These are phyloP conservation scores for Monosporascus sp. DNA, from an alignment of 2,329 filamentous ascomycete species.

Conservation along the genomic window DNA sequence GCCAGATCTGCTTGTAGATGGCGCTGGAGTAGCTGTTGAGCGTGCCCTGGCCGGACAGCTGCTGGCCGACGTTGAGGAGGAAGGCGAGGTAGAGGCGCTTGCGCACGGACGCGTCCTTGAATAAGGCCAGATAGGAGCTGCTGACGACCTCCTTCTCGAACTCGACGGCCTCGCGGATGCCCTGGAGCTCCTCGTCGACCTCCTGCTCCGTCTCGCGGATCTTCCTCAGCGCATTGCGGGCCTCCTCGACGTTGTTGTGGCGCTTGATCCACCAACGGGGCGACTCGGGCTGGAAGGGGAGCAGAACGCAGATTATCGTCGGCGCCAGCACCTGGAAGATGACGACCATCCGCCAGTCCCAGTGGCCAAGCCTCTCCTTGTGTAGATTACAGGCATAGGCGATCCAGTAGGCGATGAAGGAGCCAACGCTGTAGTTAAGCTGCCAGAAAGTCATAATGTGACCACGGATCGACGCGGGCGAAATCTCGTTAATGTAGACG, in stretches of 20 bases:
- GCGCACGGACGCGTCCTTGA: constrained; percentile 64
- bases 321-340: constrained; percentile 70
- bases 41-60: constrained; percentile 68
- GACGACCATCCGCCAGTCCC: constrained; percentile 70
- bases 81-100: constrained; percentile 63
- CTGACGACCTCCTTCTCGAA: constrained; percentile 68
- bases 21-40: constrained; percentile 70
- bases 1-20: constrained; percentile 69
- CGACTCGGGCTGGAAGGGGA: constrained; percentile 64
- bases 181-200: constrained; percentile 60
- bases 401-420: constrained; percentile 62
- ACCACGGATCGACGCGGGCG: constrained; percentile 59
- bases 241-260: constrained; percentile 54
- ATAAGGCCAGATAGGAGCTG: constrained; percentile 58
- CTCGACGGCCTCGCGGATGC: constrained; percentile 64
- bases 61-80: constrained; percentile 65
- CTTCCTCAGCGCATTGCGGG: constrained; percentile 49
- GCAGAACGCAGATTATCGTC: constrained; percentile 52
- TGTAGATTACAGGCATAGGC: constrained; percentile 59
- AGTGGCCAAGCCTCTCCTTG: constrained; percentile 53
- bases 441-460: constrained; percentile 68
- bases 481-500: constrained; percentile 67
- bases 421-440: constrained; percentile 61
- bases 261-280: constrained; percentile 66
- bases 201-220: constrained; percentile 62